phyloP scores from a whole-genome alignment of 2,329 filamentous ascomycete genomes.

The Penicillium brevicompactum region DNA sequence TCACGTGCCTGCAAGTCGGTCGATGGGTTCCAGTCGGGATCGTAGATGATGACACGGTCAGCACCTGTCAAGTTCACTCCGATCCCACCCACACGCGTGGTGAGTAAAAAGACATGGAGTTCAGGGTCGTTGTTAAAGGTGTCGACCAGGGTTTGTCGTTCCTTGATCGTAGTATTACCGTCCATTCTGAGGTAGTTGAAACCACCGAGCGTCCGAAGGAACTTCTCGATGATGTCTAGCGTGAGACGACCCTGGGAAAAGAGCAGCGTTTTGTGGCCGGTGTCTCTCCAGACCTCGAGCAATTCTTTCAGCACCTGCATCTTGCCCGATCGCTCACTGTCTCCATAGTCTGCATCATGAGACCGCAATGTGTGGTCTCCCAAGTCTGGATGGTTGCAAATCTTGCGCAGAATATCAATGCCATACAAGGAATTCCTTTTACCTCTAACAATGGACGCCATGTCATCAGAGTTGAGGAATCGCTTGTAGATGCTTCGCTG shows the following conservation, averaged over 20 bases:
- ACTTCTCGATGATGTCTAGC: constrained; percentile 89
- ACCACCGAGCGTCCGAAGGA: constrained; percentile 67
- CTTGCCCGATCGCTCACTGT: constrained; percentile 80
- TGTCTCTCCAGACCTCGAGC: constrained; percentile 82
- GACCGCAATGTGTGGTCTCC: constrained; percentile 65
- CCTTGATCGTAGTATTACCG: constrained; percentile 83
- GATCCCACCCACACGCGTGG: constrained; percentile 91
- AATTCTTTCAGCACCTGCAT: constrained; percentile 92
- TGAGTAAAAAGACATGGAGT: constrained; percentile 87
- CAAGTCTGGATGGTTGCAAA: constrained; percentile 96
- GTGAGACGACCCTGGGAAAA: constrained; percentile 95
- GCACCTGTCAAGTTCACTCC: constrained; percentile 94
- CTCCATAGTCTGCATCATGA: constrained; percentile 71
- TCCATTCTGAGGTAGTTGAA: constrained; percentile 90
- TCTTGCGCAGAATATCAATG: constrained; percentile 89
- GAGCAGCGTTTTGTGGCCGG: constrained; percentile 90
- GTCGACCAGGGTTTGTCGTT: constrained; percentile 87
- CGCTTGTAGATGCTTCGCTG: constrained; percentile 79
- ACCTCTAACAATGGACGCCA: constrained; percentile 76
- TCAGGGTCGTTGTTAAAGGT: constrained; percentile 82
- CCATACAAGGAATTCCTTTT: constrained; percentile 82
- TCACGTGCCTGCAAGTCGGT: constrained; percentile 95
- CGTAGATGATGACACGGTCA: constrained; percentile 95
- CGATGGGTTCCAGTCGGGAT: constrained; percentile 98
- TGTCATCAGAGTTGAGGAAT: constrained; percentile 81